phyloP scores from a whole-genome alignment of 2,329 filamentous ascomycete genomes.

The Alternaria panax region DNA sequence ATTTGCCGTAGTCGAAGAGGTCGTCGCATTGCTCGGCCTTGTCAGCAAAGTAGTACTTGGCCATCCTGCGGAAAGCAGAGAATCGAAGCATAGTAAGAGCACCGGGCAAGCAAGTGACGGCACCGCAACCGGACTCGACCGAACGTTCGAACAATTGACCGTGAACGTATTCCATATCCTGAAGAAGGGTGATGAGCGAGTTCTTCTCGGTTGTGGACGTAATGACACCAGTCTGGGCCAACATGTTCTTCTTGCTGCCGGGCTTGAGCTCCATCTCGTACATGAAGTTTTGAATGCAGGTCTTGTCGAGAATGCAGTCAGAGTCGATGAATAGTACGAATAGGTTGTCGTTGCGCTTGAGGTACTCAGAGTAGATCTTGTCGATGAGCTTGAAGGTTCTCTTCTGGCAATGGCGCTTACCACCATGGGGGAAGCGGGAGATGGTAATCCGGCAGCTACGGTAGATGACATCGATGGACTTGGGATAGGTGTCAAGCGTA shows the following conservation, averaged over 20 bases:
- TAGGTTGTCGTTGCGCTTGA: conserved; percentile 86
- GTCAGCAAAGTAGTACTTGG: conserved; percentile 97
- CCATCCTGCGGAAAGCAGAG: conserved; percentile 95
- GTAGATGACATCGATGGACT: conserved; percentile 89
- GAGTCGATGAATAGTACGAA: conserved; percentile 98
- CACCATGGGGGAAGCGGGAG: conserved; percentile 90
- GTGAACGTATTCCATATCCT: conserved; percentile 98
- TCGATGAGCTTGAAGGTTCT: conserved; percentile 92
- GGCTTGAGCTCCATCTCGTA: conserved; percentile 98
- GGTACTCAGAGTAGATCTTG: conserved; percentile 86
- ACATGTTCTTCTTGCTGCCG: conserved; percentile 88
- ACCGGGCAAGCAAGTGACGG: conserved; percentile 92
- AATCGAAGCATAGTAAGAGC: conserved; percentile 96
- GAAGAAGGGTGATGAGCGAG: conserved; percentile 86
- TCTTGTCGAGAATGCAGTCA: conserved; percentile 89
- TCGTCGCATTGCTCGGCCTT: conserved; percentile 96
- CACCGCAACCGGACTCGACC: conserved; percentile 91
- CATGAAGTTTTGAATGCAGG: conserved; percentile 96
- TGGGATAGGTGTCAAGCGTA: conserved; percentile 78
- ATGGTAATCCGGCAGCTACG: conserved; percentile 84
- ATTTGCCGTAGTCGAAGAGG: conserved; percentile 95
- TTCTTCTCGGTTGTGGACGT: conserved; percentile 91
- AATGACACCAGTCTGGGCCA: conserved; percentile 97
- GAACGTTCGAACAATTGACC: conserved; percentile 95
- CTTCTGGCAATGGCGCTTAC: conserved; percentile 94